Conservation (phyloP, 352 stramenopile genomes). For the Peronospora destructor region DNA sequence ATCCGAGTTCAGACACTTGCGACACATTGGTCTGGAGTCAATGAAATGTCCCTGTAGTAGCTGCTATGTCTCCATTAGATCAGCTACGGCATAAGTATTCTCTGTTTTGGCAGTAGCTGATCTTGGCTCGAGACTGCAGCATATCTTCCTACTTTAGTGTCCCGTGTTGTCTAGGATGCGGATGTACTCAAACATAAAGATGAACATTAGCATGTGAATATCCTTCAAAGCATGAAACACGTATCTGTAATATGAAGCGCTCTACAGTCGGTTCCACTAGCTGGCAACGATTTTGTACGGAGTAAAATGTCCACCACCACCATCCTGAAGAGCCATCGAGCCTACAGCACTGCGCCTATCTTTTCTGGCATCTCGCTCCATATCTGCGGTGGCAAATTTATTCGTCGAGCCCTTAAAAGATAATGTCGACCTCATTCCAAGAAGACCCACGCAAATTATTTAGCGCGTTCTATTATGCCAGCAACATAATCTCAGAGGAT, state of each 20-base stretch:
- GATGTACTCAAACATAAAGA: conserved; percentile 84
- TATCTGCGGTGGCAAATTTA: conserved; percentile 38
- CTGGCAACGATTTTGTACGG: conserved; percentile 60
- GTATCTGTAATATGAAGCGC: conserved; percentile 76
- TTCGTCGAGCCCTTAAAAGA: conserved; percentile 38
- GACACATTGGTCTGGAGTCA: conserved; percentile 79
- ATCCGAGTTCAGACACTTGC: conserved; percentile 37
- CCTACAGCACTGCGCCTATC: conserved; percentile 66
- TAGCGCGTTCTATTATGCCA: too few relatives aligned
- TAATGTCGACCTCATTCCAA: conserved; percentile 49
- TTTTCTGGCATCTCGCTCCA: conserved; percentile 27
- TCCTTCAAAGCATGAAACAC: conserved; percentile 89
- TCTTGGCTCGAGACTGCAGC: conserved; percentile 84
- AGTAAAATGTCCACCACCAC: conserved; percentile 70
- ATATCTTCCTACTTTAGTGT: conserved; percentile 78
- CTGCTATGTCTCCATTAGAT: conserved; percentile 72
- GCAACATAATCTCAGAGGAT: too few relatives aligned
- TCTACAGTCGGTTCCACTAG: conserved; percentile 43
- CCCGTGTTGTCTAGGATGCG: conserved; percentile 29
- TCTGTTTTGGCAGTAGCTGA: conserved; percentile 86
- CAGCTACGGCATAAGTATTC: conserved; percentile 69
- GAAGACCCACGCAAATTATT: conserved; percentile 63
- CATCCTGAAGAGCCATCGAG: conserved; percentile 56
- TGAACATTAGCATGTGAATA: conserved; percentile 88
- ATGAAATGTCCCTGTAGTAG: conserved; percentile 77